phyloP scores from a whole-genome alignment of 23 red algal genomes.

The Cyanidiococcus yangmingshanensis region DNA sequence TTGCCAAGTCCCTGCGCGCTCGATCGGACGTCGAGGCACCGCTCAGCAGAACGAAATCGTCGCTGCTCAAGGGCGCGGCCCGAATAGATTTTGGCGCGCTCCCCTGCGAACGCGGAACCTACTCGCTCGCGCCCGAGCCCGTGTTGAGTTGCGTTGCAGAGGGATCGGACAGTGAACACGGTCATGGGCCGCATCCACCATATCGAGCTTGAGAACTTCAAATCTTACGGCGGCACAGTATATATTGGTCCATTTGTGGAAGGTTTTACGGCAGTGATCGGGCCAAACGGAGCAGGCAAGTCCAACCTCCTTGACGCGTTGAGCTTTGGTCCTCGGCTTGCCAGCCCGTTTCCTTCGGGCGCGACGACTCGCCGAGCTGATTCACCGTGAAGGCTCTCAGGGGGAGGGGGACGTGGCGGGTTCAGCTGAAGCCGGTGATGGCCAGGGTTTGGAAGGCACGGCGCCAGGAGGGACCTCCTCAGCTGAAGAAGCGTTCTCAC shows the following conservation, averaged over 20 bases:
- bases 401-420: neutral
- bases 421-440: neutral
- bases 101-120: too few relatives aligned
- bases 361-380: slow-evolving; percentile 60
- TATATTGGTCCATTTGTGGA: slow-evolving; percentile 56
- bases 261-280: slow-evolving; percentile 76
- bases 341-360: slow-evolving; percentile 61
- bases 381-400: slow-evolving; percentile 35
- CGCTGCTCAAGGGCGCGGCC: too few relatives aligned
- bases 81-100: too few relatives aligned
- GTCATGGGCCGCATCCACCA: slow-evolving; percentile 74
- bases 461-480: neutral
- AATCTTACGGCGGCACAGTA: slow-evolving; percentile 75
- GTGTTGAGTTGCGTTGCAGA: too few relatives aligned
- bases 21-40: too few relatives aligned
- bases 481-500: slow-evolving; percentile 23
- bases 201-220: slow-evolving; percentile 95
- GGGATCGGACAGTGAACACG: too few relatives aligned
- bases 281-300: slow-evolving; percentile 91
- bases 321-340: slow-evolving; percentile 77
- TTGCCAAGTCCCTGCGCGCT: too few relatives aligned
- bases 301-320: slow-evolving; percentile 97
- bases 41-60: too few relatives aligned
- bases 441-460: neutral
- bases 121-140: too few relatives aligned